phyloP scores from a whole-genome alignment of 306 rosid genomes.

The Betula pendula region DNA sequence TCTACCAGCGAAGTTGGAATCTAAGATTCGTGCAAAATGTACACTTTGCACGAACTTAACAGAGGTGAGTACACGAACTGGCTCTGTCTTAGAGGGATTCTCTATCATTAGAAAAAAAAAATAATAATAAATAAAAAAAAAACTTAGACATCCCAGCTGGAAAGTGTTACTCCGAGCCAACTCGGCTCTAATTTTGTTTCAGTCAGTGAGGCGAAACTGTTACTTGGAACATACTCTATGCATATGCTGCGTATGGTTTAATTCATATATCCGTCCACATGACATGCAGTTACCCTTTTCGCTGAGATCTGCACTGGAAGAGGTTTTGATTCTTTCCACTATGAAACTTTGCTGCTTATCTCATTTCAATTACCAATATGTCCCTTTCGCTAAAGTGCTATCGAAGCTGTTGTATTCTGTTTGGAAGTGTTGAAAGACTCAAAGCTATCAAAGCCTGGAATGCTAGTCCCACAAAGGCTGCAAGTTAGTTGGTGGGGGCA shows the following conservation, averaged over 20 bases:
- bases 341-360: conserved; percentile 5
- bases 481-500: neutral
- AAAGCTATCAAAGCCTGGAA: neutral
- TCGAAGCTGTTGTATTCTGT: neutral
- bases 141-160: no score
- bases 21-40: no score
- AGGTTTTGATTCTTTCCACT: conserved; percentile 27
- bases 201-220: conserved; percentile 11
- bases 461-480: neutral
- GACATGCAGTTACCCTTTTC: conserved; percentile 4
- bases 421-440: neutral
- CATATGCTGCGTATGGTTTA: conserved; percentile 31
- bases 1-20: no score
- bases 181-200: neutral
- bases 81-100: no score
- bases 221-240: conserved; percentile 45
- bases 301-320: conserved; percentile 38
- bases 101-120: no score
- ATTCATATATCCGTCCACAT: conserved; percentile 24
- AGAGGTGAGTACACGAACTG: no score
- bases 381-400: neutral
- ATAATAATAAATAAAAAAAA: no score
- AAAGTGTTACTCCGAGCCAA: no score
- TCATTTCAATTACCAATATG: neutral
- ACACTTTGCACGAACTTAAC: no score